A percentile compares a stretch with the other conserved stretches of the same genome.
Evolutionary conservation across 164 flowering plant species (phyloP).

Genomic region (Echeveria elegans): DNA sequence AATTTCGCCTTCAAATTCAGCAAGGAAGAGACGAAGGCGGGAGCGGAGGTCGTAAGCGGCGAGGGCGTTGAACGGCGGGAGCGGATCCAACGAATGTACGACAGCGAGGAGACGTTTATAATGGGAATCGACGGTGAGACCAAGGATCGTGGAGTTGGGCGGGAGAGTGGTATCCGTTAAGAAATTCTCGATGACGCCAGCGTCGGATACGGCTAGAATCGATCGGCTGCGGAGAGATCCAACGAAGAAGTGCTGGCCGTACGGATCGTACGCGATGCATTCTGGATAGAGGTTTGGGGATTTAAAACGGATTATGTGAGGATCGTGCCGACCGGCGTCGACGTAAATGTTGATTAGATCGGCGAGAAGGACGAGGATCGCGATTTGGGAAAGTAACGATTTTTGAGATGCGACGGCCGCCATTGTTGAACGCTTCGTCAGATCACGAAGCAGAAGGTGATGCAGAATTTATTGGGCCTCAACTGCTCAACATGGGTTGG

Average conservation of each 20-base stretch:
- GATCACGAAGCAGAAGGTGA: neutral
- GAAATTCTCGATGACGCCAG: slow-evolving; percentile 51
- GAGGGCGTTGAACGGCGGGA: slow-evolving; percentile 50
- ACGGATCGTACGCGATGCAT: slow-evolving; percentile 54
- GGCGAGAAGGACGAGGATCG: slow-evolving; percentile 13
- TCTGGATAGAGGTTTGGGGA: slow-evolving; percentile 68
- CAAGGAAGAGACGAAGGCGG: slow-evolving; percentile 43
- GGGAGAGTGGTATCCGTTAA: slow-evolving; percentile 54
- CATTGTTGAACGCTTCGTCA: neutral
- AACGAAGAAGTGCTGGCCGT: slow-evolving; percentile 60
- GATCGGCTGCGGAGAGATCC: slow-evolving; percentile 41
- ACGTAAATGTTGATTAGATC: slow-evolving; percentile 5
- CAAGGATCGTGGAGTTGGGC: slow-evolving; percentile 35
- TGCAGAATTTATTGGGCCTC: neutral
- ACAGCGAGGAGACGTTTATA: slow-evolving; percentile 58
- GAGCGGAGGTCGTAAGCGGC: slow-evolving; percentile 72
- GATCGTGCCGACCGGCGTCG: slow-evolving; percentile 16
- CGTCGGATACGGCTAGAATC: slow-evolving; percentile 59
- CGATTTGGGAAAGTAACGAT: neutral
- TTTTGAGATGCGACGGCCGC: neutral
- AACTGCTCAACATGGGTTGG: neutral
- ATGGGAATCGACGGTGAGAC: slow-evolving; percentile 47
- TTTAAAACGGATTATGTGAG: slow-evolving; percentile 55
- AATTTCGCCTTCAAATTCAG: slow-evolving; percentile 23
- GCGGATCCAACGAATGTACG: slow-evolving; percentile 33